Base-by-base conservation (phyloP, 257 asterid species). In the Solanum pennellii region DNA sequence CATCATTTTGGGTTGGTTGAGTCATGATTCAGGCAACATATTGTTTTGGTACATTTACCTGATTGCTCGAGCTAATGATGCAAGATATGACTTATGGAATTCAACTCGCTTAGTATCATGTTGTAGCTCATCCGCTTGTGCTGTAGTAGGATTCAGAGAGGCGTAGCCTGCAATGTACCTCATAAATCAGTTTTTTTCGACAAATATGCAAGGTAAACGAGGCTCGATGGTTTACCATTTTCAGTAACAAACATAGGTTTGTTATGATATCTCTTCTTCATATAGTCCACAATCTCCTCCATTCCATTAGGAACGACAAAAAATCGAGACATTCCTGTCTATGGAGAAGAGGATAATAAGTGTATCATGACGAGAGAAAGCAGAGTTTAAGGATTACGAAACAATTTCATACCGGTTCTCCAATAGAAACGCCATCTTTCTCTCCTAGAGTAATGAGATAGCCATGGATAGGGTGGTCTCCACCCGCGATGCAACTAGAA, bases 191-290 rank as follows among this genome's bases (percentile, higher is more conserved):
- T 37, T 44, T 31, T 29, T 76, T 4, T 1, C 20, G 20, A 27
- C 47, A 1, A 1, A 35, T 29, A 80, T 6, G 42, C 25, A 47
- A 80, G 16, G 27, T 10, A 18, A 47, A 47, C 21, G 68, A 47
- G 68, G 69, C 33, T 49, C 44, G 4, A 47, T 21, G 14, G 71
- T 31, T 73, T 87, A 95, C 99, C 99, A 83, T 93, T 95, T 91
- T 96, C 99, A 66, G 95, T 92, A 62, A 95, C 69, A 68, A 89
- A 89, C 91, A 96, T 94, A 13, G 98, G 93, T 93, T 89, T 93
- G 92, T 94, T 93, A 73, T 84, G 85, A 88, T 95, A 96, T 90
- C 98, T 89, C 59, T 91, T 91, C 92, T 92, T 94, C 6, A 89
- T 74, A 82, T 95, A 95, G 49, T 68, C 82, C 37, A 96, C 91